Conservation (phyloP, 495 filamentous ascomycete genomes). For the Aspergillus baeticus region DNA sequence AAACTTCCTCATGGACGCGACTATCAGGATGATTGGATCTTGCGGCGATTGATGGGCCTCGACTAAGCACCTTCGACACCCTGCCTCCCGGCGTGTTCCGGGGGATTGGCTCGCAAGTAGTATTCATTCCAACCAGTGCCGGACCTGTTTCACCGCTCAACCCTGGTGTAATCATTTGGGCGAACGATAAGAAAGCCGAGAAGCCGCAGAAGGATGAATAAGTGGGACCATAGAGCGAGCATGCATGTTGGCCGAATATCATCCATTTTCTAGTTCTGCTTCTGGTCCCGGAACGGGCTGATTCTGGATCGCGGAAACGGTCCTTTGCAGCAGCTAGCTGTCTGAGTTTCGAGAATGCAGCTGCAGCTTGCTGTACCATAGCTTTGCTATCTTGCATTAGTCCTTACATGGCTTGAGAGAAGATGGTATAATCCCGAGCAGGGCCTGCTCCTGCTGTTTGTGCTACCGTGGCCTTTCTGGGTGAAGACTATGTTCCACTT, state of each 20-base stretch:
- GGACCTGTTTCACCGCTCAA: constrained; percentile 26
- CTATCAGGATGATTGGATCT: constrained; percentile 19
- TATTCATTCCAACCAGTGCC: constrained; percentile 17
- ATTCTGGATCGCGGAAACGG: constrained; percentile 20
- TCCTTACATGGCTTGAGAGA: constrained; percentile 23
- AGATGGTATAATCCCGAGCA: constrained; percentile 20
- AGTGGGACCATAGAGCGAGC: constrained; percentile 18
- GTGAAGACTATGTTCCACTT: constrained; percentile 9
- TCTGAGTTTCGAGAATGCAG: constrained; percentile 18
- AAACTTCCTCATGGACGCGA: constrained; percentile 13
- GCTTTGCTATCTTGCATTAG: constrained; percentile 29
- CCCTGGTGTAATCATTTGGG: constrained; percentile 14
- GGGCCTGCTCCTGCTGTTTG: constrained; percentile 11
- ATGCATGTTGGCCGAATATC: constrained; percentile 26
- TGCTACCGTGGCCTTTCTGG: constrained; percentile 15
- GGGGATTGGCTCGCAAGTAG: constrained; percentile 20
- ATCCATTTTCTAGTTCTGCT: constrained; percentile 20
- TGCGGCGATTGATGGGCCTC: constrained; percentile 9
- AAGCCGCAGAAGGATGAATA: constrained; percentile 11
- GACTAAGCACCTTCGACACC: constrained; percentile 8
- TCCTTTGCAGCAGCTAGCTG: constrained; percentile 25
- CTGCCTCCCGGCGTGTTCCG: constrained; percentile 28
- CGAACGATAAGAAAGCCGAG: constrained; percentile 26
- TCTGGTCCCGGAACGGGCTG: constrained; percentile 11
- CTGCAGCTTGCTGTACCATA: constrained; percentile 20